Evolutionary conservation across 2,329 filamentous ascomycete genomes (phyloP).

Genomic region (Talaromyces sp.): DNA sequence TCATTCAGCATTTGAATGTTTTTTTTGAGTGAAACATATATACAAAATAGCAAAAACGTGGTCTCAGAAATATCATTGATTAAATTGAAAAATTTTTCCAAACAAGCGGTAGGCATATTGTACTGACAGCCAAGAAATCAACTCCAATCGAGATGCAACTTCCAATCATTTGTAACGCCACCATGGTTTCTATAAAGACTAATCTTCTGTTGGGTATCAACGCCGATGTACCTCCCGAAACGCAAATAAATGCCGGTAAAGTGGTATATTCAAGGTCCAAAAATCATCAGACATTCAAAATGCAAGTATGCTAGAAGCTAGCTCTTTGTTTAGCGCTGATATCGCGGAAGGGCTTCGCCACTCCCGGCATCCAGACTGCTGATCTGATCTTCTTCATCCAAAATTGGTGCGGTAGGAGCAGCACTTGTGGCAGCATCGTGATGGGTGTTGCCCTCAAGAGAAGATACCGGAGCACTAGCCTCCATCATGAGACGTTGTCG

Average conservation of each 20-base stretch:
- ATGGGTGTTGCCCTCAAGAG: conserved; percentile 14
- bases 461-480: conserved; percentile 53
- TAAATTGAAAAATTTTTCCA: neutral
- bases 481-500: conserved; percentile 57
- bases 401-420: conserved; percentile 51
- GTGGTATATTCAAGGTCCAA: conserved; percentile 8
- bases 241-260: conserved; percentile 1
- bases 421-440: conserved; percentile 11
- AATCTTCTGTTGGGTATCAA: neutral
- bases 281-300: conserved; percentile 3
- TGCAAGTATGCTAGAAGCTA: neutral
- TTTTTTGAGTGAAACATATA: too few species aligned
- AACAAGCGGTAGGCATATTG: neutral
- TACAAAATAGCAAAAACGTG: too few species aligned
- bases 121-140: neutral
- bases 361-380: conserved; percentile 30
- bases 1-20: too few species aligned
- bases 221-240: neutral
- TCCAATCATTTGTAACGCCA: neutral
- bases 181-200: neutral
- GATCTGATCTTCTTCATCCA: conserved; percentile 50
- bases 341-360: conserved; percentile 39
- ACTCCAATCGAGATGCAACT: neutral
- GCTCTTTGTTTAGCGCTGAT: conserved; percentile 30
- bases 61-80: too few species aligned